phyloP scores from a whole-genome alignment of 2,329 filamentous ascomycete genomes.

The Alternaria panax region DNA sequence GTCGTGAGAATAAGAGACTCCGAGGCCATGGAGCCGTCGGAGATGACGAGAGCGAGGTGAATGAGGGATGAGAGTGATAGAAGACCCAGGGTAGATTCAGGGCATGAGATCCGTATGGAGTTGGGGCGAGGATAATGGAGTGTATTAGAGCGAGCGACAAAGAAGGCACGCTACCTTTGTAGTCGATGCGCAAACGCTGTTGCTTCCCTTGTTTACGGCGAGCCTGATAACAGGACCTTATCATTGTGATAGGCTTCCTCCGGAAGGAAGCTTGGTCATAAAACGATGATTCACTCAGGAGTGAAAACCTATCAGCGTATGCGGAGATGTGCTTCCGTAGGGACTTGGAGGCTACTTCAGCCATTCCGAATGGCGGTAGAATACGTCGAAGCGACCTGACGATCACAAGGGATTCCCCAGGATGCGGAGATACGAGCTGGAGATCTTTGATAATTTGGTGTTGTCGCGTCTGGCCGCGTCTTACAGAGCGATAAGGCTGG shows the following conservation, averaged over 20 bases:
- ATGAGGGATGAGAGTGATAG: slow-evolving; percentile 2
- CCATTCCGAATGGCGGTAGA: neutral
- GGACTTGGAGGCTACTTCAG: slow-evolving; percentile 14
- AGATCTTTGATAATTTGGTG: slow-evolving; percentile 26
- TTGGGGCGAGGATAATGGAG: neutral
- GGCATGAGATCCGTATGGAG: neutral
- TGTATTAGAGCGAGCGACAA: neutral
- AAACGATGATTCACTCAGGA: slow-evolving; percentile 7
- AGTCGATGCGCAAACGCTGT: slow-evolving; percentile 6
- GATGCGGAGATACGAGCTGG: slow-evolving; percentile 18
- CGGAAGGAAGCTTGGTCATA: slow-evolving; percentile 21
- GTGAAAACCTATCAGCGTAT: slow-evolving; percentile 16
- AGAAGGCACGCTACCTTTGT: slow-evolving; percentile 18
- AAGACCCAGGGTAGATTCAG: neutral
- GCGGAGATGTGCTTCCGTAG: slow-evolving; percentile 5
- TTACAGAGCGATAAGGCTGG: slow-evolving; percentile 24
- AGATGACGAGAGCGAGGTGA: neutral
- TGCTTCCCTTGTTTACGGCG: slow-evolving; percentile 29
- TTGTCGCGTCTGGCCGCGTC: slow-evolving; percentile 20
- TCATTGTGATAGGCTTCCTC: slow-evolving; percentile 41
- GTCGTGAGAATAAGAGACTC: slow-evolving; percentile 22
- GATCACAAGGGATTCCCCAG: slow-evolving; percentile 15
- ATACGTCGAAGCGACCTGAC: slow-evolving; percentile 1
- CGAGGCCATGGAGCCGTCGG: slow-evolving; percentile 23
- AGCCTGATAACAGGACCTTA: slow-evolving; percentile 35